These are phyloP conservation scores for Iris pallida DNA, from an alignment of 116 monocot species.

Conservation along the genomic window DNA sequence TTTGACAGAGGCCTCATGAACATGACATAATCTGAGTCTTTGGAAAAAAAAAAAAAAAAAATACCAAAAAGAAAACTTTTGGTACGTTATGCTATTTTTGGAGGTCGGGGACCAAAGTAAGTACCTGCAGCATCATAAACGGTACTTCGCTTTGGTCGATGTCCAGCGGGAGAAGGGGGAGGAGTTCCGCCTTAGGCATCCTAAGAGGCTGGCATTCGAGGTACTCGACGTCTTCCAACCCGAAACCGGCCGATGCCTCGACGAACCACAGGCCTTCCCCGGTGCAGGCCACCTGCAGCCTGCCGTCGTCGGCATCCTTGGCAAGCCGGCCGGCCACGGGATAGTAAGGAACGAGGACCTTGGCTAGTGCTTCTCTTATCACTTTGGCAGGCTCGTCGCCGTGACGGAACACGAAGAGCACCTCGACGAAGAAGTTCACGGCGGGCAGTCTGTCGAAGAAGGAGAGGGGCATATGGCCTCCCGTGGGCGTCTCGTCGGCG, in stretches of 20 bases:
- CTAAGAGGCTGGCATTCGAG: conserved; percentile 8
- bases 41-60: too few species aligned
- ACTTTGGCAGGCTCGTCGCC: conserved; percentile 23
- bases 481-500: conserved; percentile 3
- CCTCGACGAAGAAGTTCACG: background rate
- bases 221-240: conserved; percentile 8
- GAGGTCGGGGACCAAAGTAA: too few species aligned
- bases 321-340: conserved; percentile 14
- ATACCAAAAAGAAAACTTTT: too few species aligned
- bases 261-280: conserved; percentile 17
- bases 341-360: conserved; percentile 23
- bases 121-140: conserved; percentile 29
- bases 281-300: background rate
- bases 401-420: conserved; percentile 8
- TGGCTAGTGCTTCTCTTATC: conserved; percentile 26
- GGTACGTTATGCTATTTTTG: too few species aligned
- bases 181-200: conserved; percentile 5
- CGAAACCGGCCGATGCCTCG: conserved; percentile 11
- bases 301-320: background rate
- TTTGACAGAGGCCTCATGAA: too few species aligned
- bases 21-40: too few species aligned
- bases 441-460: conserved; percentile 10
- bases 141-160: background rate
- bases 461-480: background rate
- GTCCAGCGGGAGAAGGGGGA: background rate